These are phyloP conservation scores for Voacanga thouarsii DNA, from an alignment of 257 asterid genomes.

Conservation along the genomic window DNA sequence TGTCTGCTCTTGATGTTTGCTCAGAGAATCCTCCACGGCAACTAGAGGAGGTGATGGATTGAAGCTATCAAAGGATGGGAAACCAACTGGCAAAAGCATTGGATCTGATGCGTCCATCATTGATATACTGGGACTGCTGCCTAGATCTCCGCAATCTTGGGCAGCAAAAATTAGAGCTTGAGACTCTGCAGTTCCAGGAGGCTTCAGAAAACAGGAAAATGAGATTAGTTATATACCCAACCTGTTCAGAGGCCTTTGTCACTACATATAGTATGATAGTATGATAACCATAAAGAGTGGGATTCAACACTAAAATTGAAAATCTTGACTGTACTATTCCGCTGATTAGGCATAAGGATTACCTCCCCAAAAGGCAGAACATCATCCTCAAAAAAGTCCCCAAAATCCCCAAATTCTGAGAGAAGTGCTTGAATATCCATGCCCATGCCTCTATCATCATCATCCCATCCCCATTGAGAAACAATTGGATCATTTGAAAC, in stretches of 20 bases:
- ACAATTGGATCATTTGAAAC: constrained; percentile 57
- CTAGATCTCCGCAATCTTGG: constrained; percentile 72
- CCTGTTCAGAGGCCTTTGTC: not conserved
- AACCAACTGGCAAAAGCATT: constrained; percentile 68
- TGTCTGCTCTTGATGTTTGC: constrained; percentile 57
- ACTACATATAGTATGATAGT: not conserved
- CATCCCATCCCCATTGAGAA: constrained; percentile 89
- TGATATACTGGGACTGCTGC: constrained; percentile 71
- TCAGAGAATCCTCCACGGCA: constrained; percentile 55
- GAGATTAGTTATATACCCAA: constrained; percentile 13
- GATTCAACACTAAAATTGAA: not conserved
- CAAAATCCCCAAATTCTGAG: constrained; percentile 96
- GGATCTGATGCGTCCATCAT: constrained; percentile 87
- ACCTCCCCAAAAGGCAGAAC: constrained; percentile 95
- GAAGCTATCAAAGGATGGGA: constrained; percentile 67
- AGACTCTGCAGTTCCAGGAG: constrained; percentile 90
- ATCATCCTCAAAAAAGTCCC: constrained; percentile 91
- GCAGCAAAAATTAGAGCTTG: constrained; percentile 55
- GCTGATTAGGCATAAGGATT: constrained; percentile 15
- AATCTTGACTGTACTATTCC: not conserved
- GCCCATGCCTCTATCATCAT: constrained; percentile 71
- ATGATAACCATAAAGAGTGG: not conserved
- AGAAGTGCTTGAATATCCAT: constrained; percentile 88
- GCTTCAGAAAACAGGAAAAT: constrained; percentile 58
- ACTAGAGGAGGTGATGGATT: constrained; percentile 54